These are phyloP conservation scores for Pestalotiopsis sp. DNA, from an alignment of 2,329 filamentous ascomycete species.

Conservation along the genomic window DNA sequence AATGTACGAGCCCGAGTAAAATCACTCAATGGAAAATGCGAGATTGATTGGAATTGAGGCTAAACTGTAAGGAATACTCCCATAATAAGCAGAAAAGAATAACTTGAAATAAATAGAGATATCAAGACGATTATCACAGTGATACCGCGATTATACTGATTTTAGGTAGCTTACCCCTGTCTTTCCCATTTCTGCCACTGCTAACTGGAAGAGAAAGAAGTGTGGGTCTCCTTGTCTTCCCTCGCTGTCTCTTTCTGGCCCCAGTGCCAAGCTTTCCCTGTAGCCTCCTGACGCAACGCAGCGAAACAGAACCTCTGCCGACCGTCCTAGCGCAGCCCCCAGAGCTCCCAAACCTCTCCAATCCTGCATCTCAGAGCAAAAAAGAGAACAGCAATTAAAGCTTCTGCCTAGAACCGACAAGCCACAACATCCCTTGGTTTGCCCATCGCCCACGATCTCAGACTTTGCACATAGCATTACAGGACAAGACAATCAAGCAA, in stretches of 20 bases:
- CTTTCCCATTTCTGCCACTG: too few species aligned
- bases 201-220: not conserved
- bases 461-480: not conserved
- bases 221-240: not conserved
- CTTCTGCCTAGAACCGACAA: conserved; percentile 5
- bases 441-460: not conserved
- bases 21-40: too few species aligned
- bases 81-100: too few species aligned
- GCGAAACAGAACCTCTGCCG: not conserved
- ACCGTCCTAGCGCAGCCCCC: not conserved
- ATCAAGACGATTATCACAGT: too few species aligned
- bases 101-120: too few species aligned
- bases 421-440: not conserved
- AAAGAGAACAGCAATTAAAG: conserved; percentile 2
- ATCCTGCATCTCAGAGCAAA: not conserved
- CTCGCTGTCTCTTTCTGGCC: too few species aligned
- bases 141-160: too few species aligned
- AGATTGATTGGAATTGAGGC: too few species aligned
- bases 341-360: not conserved
- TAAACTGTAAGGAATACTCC: too few species aligned
- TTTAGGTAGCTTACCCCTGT: too few species aligned
- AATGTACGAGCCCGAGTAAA: too few species aligned
- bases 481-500: not conserved
- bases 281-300: conserved; percentile 2
- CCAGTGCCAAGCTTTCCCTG: not conserved